A percentile compares a stretch with the other conserved stretches of the same genome.
phyloP scores from a whole-genome alignment of 73 alveolate species.

The Symbiodinium pilosum region DNA sequence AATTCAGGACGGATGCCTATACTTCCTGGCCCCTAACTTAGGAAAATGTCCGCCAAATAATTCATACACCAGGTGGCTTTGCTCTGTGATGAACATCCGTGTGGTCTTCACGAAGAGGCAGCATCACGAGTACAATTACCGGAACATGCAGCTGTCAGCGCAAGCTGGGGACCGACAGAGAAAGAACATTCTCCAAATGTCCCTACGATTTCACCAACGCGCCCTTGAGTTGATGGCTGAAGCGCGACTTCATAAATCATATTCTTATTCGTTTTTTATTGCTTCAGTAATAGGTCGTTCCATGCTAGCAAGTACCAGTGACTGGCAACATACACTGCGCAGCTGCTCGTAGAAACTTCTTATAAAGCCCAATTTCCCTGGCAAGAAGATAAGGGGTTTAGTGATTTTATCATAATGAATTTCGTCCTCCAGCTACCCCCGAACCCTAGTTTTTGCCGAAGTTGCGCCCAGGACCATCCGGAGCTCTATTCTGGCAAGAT shows the following conservation, averaged over 20 bases:
- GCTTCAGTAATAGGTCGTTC: too few species aligned
- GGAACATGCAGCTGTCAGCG: neutral
- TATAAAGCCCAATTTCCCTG: too few species aligned
- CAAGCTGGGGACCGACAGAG: neutral
- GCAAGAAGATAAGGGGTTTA: too few species aligned
- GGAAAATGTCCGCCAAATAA: too few species aligned
- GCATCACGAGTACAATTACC: neutral
- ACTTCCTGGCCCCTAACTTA: too few species aligned
- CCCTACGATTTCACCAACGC: neutral
- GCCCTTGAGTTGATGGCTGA: neutral
- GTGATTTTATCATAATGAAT: too few species aligned
- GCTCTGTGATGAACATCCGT: neutral
- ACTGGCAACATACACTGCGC: too few species aligned
- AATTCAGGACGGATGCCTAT: too few species aligned
- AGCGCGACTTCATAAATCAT: neutral
- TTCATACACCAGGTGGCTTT: neutral
- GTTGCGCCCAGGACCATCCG: neutral
- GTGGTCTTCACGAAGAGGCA: neutral
- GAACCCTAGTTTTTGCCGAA: neutral
- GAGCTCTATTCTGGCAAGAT: neutral
- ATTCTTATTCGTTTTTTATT: too few species aligned
- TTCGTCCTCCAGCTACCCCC: neutral
- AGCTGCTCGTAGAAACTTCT: too few species aligned
- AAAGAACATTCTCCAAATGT: neutral
- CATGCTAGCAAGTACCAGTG: too few species aligned